These are phyloP conservation scores for Mortierella hygrophila DNA, from an alignment of 192 early-diverging fungal genomes.

Conservation along the genomic window DNA sequence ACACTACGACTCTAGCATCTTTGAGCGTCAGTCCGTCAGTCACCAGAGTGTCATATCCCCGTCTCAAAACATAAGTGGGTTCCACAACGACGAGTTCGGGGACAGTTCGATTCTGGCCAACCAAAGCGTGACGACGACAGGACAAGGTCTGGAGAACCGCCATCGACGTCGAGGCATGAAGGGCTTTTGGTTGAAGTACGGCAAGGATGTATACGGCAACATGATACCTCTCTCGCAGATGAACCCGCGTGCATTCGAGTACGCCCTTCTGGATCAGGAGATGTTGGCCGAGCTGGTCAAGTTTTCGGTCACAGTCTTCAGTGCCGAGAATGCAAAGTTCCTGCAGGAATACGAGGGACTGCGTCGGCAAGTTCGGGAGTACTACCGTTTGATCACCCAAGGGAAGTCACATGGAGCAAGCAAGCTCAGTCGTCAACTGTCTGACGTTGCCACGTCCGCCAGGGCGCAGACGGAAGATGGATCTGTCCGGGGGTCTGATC, in stretches of 20 bases:
- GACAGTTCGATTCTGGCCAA: background rate
- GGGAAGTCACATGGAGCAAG: background rate
- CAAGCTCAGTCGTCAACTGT: background rate
- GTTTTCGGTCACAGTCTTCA: slow-evolving; percentile 50
- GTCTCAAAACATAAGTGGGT: background rate
- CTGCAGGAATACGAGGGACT: slow-evolving; percentile 53
- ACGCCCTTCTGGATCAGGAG: slow-evolving; percentile 39
- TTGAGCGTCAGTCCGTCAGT: background rate
- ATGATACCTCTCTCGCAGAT: slow-evolving; percentile 36
- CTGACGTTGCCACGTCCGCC: background rate
- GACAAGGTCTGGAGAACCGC: background rate
- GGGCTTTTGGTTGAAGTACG: slow-evolving; percentile 46
- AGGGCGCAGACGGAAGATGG: background rate
- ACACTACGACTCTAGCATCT: background rate
- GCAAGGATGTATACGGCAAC: slow-evolving; percentile 35
- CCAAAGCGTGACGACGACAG: background rate
- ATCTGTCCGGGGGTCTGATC: background rate
- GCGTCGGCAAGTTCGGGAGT: slow-evolving; percentile 43
- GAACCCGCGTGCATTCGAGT: slow-evolving; percentile 53
- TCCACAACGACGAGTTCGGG: background rate
- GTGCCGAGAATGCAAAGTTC: slow-evolving; percentile 46
- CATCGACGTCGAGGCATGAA: slow-evolving; percentile 33
- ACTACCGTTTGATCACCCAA: slow-evolving; percentile 21
- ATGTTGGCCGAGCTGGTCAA: slow-evolving; percentile 36
- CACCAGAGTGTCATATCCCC: slow-evolving; percentile 8